Conservation (phyloP, 352 stramenopile species). For the Globisporangium recalcitrans region DNA sequence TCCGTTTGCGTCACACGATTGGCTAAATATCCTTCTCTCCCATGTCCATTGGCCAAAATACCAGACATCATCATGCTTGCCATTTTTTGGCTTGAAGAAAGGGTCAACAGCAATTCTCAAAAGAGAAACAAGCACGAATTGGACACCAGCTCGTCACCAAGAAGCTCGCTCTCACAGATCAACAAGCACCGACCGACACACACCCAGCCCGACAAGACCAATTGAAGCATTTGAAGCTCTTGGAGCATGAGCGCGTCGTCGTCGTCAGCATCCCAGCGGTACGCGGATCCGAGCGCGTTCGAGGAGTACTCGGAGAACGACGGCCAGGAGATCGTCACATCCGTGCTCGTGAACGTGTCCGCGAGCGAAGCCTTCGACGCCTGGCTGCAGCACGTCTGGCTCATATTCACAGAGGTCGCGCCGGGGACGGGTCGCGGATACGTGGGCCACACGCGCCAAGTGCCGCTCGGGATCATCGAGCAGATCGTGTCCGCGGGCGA, state of each 20-base stretch:
- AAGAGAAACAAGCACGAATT: too few species aligned
- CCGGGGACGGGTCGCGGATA: conserved; percentile 44
- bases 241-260: conserved; percentile 7
- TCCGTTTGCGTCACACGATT: background rate
- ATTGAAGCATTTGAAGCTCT: too few species aligned
- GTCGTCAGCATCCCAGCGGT: conserved; percentile 18
- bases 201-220: background rate
- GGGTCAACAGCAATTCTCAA: too few species aligned
- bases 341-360: conserved; percentile 38
- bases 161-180: background rate
- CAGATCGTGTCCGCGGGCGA: conserved; percentile 58
- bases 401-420: conserved; percentile 29
- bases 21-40: background rate
- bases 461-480: conserved; percentile 51
- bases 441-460: conserved; percentile 44
- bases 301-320: conserved; percentile 40
- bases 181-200: too few species aligned
- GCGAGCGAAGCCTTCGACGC: conserved; percentile 56
- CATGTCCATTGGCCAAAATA: background rate
- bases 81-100: background rate
- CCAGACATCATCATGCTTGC: background rate
- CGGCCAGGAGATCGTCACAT: conserved; percentile 59
- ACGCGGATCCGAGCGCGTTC: conserved; percentile 34
- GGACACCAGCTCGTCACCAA: too few species aligned
- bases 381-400: conserved; percentile 56